Percentiles rank a stretch among this genome's conserved stretches.
Evolutionary conservation across 371 early-diverging fungal species (phyloP).

Genomic region (Saksenaea oblongispora): DNA sequence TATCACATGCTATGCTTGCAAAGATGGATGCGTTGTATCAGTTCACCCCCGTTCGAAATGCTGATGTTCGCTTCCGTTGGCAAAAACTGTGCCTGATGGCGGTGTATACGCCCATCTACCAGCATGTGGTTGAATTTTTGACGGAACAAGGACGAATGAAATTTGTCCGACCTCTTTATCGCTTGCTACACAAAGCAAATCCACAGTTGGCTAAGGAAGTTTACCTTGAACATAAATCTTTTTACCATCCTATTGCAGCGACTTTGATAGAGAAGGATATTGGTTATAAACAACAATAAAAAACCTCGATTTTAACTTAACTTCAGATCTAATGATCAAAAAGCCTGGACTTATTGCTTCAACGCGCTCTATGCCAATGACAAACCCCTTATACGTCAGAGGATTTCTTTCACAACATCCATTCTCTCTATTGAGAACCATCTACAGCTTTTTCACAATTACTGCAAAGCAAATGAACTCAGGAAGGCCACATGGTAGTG

Average conservation of each 20-base stretch:
- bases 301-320: too few relatives aligned
- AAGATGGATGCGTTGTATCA: conserved; percentile 72
- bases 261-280: conserved; percentile 79
- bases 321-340: too few relatives aligned
- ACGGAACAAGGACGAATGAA: conserved; percentile 93
- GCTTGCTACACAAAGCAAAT: conserved; percentile 55
- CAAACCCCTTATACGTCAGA: too few relatives aligned
- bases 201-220: conserved; percentile 74
- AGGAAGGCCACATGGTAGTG: too few relatives aligned
- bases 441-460: too few relatives aligned
- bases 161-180: conserved; percentile 81
- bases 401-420: too few relatives aligned
- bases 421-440: too few relatives aligned
- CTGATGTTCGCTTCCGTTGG: conserved; percentile 88
- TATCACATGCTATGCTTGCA: conserved; percentile 58
- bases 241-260: conserved; percentile 93
- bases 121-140: conserved; percentile 75
- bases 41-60: conserved; percentile 68
- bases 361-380: too few relatives aligned
- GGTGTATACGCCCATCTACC: conserved; percentile 70
- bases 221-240: conserved; percentile 68
- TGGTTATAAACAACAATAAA: conserved; percentile 51
- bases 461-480: too few relatives aligned
- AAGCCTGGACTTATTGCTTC: too few relatives aligned
- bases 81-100: conserved; percentile 77